Conservation (phyloP, 768 basidiomycete species). For the Gloeostereum incarnatum region DNA sequence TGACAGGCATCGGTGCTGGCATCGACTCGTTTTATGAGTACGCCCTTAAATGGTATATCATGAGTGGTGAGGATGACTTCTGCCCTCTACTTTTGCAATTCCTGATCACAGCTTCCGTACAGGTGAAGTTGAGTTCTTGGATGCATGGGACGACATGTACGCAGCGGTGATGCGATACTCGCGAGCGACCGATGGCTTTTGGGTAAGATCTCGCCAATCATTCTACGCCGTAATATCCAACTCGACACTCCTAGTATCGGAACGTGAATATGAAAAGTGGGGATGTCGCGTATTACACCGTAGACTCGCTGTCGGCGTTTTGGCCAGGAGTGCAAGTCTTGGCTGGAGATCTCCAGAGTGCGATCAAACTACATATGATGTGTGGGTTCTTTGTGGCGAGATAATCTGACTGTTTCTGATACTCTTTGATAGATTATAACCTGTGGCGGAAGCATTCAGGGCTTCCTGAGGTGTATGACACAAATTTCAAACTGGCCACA, state of each 20-base stretch:
- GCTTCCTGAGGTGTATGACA: constrained; percentile 89
- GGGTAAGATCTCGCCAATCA: constrained; percentile 40
- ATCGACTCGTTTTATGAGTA: constrained; percentile 91
- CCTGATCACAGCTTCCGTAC: constrained; percentile 5
- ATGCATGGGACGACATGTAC: constrained; percentile 81
- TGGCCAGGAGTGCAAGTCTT: constrained; percentile 95
- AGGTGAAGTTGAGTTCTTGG: constrained; percentile 75
- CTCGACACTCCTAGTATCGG: constrained; percentile 52
- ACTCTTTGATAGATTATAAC: constrained; percentile 64
- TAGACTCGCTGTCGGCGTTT: constrained; percentile 96
- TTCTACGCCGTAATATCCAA: not conserved
- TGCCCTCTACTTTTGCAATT: not conserved
- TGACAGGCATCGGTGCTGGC: constrained; percentile 79
- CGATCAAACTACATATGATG: constrained; percentile 84
- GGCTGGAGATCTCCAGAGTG: constrained; percentile 78
- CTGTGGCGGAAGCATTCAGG: constrained; percentile 84
- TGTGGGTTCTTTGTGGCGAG: constrained; percentile 37
- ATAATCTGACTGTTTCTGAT: not conserved
- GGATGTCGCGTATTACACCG: constrained; percentile 60
- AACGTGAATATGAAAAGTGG: constrained; percentile 76
- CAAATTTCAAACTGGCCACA: constrained; percentile 59
- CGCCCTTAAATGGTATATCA: constrained; percentile 84
- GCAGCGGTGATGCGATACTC: constrained; percentile 80
- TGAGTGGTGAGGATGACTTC: constrained; percentile 46
- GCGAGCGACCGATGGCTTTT: constrained; percentile 77